Conservation (phyloP, 1,284 basidiomycete species). For the Schizopora paradoxa region DNA sequence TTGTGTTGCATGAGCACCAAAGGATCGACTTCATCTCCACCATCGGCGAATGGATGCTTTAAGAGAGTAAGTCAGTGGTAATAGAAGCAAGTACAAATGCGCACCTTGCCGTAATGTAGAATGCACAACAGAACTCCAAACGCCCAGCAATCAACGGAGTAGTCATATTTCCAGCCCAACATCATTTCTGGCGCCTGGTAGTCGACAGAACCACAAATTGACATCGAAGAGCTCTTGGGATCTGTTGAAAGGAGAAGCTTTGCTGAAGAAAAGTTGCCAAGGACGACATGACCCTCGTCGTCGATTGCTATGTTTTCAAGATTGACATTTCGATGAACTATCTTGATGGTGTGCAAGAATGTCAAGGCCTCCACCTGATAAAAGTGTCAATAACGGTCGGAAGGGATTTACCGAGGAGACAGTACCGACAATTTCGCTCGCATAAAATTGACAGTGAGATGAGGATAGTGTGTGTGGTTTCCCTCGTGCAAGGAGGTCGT, state of each 20-base stretch:
- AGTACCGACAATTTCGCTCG: constrained; percentile 53
- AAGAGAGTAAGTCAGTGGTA: not conserved
- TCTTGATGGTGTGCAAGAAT: constrained; percentile 47
- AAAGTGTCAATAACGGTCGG: not conserved
- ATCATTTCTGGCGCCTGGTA: constrained; percentile 72
- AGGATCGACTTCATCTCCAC: constrained; percentile 19
- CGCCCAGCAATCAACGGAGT: constrained; percentile 79
- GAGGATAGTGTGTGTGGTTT: no score
- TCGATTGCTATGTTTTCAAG: constrained; percentile 64
- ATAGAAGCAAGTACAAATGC: constrained; percentile 20
- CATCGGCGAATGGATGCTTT: constrained; percentile 35
- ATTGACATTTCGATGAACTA: constrained; percentile 48
- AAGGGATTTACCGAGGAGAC: not conserved
- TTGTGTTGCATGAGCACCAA: constrained; percentile 22
- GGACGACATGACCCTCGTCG: constrained; percentile 57
- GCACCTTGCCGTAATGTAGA: constrained; percentile 55
- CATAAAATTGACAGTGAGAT: constrained; percentile 65
- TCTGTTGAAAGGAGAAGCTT: constrained; percentile 27
- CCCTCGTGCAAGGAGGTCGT: no score
- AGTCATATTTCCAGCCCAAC: constrained; percentile 65
- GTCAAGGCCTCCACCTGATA: constrained; percentile 52
- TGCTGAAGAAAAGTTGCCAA: constrained; percentile 60
- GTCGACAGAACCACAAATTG: constrained; percentile 35
- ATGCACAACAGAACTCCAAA: constrained; percentile 74
- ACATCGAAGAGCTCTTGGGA: constrained; percentile 15